Evolutionary conservation across 1,139 yeast species (phyloP).

Genomic region (Kodamaea sp.): DNA sequence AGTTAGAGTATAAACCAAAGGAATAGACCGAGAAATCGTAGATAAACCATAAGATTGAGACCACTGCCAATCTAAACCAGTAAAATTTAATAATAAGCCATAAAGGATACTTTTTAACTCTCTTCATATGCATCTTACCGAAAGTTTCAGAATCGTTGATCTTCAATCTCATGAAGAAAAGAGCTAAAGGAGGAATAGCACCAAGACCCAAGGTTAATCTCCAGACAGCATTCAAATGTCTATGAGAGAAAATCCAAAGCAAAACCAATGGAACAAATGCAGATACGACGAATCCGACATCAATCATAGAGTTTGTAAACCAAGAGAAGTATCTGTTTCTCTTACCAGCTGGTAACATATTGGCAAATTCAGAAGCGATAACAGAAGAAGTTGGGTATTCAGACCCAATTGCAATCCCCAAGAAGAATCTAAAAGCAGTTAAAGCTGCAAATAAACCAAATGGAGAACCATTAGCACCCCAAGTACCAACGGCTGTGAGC

Average conservation of each 20-base stretch:
- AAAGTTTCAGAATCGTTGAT: slow-evolving; percentile 72
- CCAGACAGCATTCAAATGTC: slow-evolving; percentile 82
- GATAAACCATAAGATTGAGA: slow-evolving; percentile 82
- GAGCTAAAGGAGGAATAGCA: slow-evolving; percentile 77
- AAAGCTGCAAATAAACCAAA: slow-evolving; percentile 77
- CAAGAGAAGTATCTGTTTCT: slow-evolving; percentile 87
- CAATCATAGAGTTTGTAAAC: slow-evolving; percentile 89
- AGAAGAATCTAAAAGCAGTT: slow-evolving; percentile 81
- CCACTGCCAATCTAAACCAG: slow-evolving; percentile 73
- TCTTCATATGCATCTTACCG: slow-evolving; percentile 65
- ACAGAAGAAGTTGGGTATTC: slow-evolving; percentile 94
- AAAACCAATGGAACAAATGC: slow-evolving; percentile 87
- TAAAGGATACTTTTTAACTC: slow-evolving; percentile 59
- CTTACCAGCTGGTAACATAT: slow-evolving; percentile 68
- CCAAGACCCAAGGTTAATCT: slow-evolving; percentile 89
- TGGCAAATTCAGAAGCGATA: slow-evolving; percentile 90
- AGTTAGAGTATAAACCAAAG: slow-evolving; percentile 80
- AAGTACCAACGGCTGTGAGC: slow-evolving; percentile 61
- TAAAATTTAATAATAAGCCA: slow-evolving; percentile 70
- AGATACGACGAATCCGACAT: slow-evolving; percentile 77
- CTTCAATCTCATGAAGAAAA: slow-evolving; percentile 73
- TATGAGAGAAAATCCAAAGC: slow-evolving; percentile 72
- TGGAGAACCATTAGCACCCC: slow-evolving; percentile 64
- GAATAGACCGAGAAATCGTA: slow-evolving; percentile 88
- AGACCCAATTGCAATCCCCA: slow-evolving; percentile 84